Conservation (phyloP, 148 eudicot genomes). For the Agrostemma githago region DNA sequence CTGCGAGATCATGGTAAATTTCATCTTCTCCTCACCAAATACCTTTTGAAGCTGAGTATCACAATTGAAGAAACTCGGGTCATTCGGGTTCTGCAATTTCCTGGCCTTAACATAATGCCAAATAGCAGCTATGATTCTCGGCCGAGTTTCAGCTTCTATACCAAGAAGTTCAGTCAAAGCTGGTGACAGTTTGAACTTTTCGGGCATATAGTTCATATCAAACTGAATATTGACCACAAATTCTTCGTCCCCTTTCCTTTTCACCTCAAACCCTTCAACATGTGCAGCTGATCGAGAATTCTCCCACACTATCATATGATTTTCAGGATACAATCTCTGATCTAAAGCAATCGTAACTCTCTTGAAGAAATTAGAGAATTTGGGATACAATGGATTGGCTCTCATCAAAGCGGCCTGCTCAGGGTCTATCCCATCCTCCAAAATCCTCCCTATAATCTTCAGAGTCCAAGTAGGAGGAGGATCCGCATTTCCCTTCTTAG, state of each 20-base stretch:
- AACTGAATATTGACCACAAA: slow-evolving; percentile 59
- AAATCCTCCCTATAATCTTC: slow-evolving; percentile 80
- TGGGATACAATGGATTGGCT: slow-evolving; percentile 65
- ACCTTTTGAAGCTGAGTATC: slow-evolving; percentile 81
- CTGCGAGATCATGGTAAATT: slow-evolving; percentile 77
- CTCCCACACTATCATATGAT: slow-evolving; percentile 87
- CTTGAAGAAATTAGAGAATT: slow-evolving; percentile 80
- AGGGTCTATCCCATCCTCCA: slow-evolving; percentile 84
- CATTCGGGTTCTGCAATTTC: slow-evolving; percentile 72
- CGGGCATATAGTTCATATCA: slow-evolving; percentile 81
- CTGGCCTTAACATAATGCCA: slow-evolving; percentile 98
- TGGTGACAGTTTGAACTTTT: slow-evolving; percentile 82
- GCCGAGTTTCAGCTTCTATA: slow-evolving; percentile 89
- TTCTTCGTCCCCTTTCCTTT: slow-evolving; percentile 88
- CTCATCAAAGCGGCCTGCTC: slow-evolving; percentile 70
- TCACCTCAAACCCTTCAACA: slow-evolving; percentile 93
- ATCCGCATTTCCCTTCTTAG: slow-evolving; percentile 70
- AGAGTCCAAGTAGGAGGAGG: slow-evolving; percentile 91
- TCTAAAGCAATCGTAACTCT: slow-evolving; percentile 77
- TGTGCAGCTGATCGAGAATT: slow-evolving; percentile 70
- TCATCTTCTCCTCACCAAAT: slow-evolving; percentile 78
- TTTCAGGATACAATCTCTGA: slow-evolving; percentile 79
- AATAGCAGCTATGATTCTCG: slow-evolving; percentile 77
- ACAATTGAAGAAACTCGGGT: slow-evolving; percentile 79
- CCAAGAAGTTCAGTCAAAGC: slow-evolving; percentile 81